Conservation (phyloP, 495 filamentous ascomycete species). For the Aspergillus haitiensis region DNA sequence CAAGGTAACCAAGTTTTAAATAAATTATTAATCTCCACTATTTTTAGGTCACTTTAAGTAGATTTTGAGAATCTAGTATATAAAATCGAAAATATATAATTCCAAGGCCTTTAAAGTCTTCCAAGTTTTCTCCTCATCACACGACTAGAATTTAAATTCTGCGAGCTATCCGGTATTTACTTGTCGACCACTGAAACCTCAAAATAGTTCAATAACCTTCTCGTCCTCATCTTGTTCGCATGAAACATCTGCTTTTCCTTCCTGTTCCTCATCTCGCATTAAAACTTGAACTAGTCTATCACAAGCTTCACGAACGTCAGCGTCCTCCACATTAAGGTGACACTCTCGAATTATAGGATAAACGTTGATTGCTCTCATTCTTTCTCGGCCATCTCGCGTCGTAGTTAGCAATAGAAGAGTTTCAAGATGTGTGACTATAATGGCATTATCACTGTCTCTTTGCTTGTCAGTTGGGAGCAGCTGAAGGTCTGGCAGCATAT, state of each 20-base stretch:
- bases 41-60: too few species aligned
- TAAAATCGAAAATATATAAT: too few species aligned
- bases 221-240: constrained; percentile 42
- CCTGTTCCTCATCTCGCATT: constrained; percentile 71
- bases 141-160: too few species aligned
- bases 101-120: too few species aligned
- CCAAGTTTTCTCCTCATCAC: too few species aligned
- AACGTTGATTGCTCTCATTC: constrained; percentile 71
- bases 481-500: constrained; percentile 84
- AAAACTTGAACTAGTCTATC: constrained; percentile 90
- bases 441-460: constrained; percentile 70
- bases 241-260: constrained; percentile 26
- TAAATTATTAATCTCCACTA: too few species aligned
- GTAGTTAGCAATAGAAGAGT: constrained; percentile 81
- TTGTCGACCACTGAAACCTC: neutral
- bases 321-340: constrained; percentile 76
- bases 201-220: constrained; percentile 32
- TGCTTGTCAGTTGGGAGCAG: constrained; percentile 83
- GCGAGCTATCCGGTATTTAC: too few species aligned
- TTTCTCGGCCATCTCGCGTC: constrained; percentile 69
- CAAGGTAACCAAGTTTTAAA: too few species aligned
- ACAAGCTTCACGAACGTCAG: constrained; percentile 78
- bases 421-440: constrained; percentile 84
- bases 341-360: constrained; percentile 88
- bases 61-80: too few species aligned